phyloP scores from a whole-genome alignment of 495 filamentous ascomycete genomes.

The Bombardia bombarda region DNA sequence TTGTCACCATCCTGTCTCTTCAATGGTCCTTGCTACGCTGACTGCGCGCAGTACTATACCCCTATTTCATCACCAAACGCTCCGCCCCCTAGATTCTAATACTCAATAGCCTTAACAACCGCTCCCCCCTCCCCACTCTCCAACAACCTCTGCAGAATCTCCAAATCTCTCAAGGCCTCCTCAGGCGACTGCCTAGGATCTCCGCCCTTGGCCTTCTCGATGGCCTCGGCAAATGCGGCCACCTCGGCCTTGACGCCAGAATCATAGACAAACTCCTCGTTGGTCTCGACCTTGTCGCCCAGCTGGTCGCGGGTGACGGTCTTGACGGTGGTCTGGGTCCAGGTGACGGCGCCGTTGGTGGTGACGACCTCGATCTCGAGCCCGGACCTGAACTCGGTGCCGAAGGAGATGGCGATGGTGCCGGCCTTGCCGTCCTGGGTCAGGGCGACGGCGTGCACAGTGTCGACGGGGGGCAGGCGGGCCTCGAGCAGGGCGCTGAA shows the following conservation, averaged over 20 bases:
- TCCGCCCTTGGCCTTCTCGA: slow-evolving; percentile 29
- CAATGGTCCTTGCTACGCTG: too few species aligned
- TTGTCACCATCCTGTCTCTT: too few species aligned
- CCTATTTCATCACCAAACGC: too few species aligned
- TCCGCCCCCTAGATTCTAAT: too few species aligned
- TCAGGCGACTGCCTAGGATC: slow-evolving; percentile 51
- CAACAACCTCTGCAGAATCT: slow-evolving; percentile 56
- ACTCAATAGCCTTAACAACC: slow-evolving; percentile 9
- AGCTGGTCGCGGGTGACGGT: slow-evolving; percentile 22
- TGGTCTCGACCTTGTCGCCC: slow-evolving; percentile 36
- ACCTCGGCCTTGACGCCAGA: slow-evolving; percentile 61
- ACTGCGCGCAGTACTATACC: too few species aligned
- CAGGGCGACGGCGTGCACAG: slow-evolving; percentile 53
- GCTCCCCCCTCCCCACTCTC: slow-evolving; percentile 51
- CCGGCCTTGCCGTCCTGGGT: slow-evolving; percentile 53
- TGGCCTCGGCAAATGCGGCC: slow-evolving; percentile 49
- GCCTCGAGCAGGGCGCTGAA: slow-evolving; percentile 51
- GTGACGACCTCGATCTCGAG: slow-evolving; percentile 44
- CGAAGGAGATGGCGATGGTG: slow-evolving; percentile 53
- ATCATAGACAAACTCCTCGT: slow-evolving; percentile 46
- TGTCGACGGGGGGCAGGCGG: slow-evolving; percentile 65
- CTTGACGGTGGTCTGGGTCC: slow-evolving; percentile 23
- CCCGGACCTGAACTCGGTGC: slow-evolving; percentile 49
- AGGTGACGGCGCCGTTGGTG: slow-evolving; percentile 45
- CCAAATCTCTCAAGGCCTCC: slow-evolving; percentile 63